Evolutionary conservation across 2,329 filamentous ascomycete genomes (phyloP), one percentile per base, ranked within the genome.

Genomic region (Venturia aucupariae): DNA sequence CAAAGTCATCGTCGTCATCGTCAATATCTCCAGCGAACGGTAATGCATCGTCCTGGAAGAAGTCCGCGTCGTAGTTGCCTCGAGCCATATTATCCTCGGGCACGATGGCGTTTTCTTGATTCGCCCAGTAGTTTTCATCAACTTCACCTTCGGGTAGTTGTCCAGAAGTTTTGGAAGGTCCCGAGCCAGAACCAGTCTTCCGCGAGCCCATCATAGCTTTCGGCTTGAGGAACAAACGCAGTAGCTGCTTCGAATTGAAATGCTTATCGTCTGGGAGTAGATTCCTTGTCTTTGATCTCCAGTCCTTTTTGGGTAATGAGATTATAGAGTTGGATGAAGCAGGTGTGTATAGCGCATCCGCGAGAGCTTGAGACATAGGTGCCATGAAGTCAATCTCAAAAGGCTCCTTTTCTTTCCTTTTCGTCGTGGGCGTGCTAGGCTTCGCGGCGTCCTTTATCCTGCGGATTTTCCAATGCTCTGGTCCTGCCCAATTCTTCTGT

Each of bases 381-480:
- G 89, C 85, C 10, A 82, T 77, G 73, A 99, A 99, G 75, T 97
- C 89, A 67, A 99, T 96, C 72, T 94, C 89, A 72, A 99, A 99
- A 0, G 90, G 89, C 72, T 97, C 93, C 76, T 97, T 99, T 75
- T 97, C 94, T 75, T 97, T 97, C 67, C 92, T 85, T 70, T 87
- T 85, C 68, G 87, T 71, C 75, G 83, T 70, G 70, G 78, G 75
- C 39, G 77, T 78, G 17, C 84, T 80, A 10, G 85, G 81, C 75
- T 92, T 92, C 70, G 75, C 65, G 19, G 60, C 80, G 64, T 86
- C 84, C 70, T 97, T 97, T 75, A 99, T 94, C 72, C 92, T 91
- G 67, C 90, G 85, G 72, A 99, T 97, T 69, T 93, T 88, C 94
- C 94, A 99, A 76, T 99, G 94, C 74, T 97, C 94, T n/a, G 94